A percentile compares a stretch with the other conserved stretches of the same genome.
These are phyloP conservation scores for Hanseniaspora nectarophila DNA, from an alignment of 805 yeast species.

Conservation along the genomic window DNA sequence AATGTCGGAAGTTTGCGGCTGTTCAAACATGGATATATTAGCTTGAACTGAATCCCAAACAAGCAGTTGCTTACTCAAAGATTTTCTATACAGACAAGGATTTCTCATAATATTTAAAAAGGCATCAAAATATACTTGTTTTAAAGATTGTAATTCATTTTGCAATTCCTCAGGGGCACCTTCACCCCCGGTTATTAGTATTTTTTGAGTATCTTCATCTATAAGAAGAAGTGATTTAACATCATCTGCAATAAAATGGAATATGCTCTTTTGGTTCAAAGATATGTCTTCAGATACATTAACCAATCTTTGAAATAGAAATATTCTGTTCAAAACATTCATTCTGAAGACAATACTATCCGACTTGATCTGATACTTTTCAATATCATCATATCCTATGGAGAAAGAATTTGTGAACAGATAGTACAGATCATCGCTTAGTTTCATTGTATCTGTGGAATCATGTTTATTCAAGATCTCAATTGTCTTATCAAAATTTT, in stretches of 20 bases:
- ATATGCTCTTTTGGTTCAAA: not conserved
- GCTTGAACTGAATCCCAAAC: slow-evolving; percentile 77
- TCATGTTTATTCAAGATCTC: not conserved
- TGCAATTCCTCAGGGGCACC: slow-evolving; percentile 18
- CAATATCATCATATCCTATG: not conserved
- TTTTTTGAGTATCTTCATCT: slow-evolving; percentile 1
- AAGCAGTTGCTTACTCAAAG: slow-evolving; percentile 42
- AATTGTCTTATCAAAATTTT: not conserved
- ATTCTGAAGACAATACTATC: not conserved
- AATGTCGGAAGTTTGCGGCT: slow-evolving; percentile 16
- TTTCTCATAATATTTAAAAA: slow-evolving; percentile 45
- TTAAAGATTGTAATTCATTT: slow-evolving; percentile 35
- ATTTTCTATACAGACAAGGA: slow-evolving; percentile 73
- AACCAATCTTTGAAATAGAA: not conserved
- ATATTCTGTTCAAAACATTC: not conserved
- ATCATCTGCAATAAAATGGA: slow-evolving; percentile 4
- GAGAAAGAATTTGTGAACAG: not conserved
- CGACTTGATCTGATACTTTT: not conserved
- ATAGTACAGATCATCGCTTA: not conserved
- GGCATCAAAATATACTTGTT: slow-evolving; percentile 33
- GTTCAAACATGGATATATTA: slow-evolving; percentile 53
- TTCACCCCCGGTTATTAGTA: not conserved
- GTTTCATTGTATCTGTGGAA: not conserved
- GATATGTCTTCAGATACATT: not conserved
- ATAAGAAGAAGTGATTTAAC: slow-evolving; percentile 3